Evolutionary conservation across 331 rosid genomes (phyloP), one percentile per base, ranked within the genome.

Genomic region (Malus hybrid): DNA sequence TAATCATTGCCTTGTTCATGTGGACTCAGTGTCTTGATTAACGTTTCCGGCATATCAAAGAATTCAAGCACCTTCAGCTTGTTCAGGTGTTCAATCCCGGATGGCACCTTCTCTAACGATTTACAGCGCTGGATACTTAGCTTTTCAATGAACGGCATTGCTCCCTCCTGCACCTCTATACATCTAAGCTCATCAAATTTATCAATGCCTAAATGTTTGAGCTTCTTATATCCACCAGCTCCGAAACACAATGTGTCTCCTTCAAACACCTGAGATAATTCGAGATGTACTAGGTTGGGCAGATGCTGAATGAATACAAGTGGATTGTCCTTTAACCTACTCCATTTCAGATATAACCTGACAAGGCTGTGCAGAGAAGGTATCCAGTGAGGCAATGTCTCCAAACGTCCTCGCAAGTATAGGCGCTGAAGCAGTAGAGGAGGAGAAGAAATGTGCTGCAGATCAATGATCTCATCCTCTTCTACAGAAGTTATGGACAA

Each of bases 221-320:
- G 74, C 70, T 5, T 73, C 39, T 58, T 39, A 60, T 72, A 79
- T 18, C 78, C 73, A 6, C 16, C 70, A 44, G 63, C 78, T 28
- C 63, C 60, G 10, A 73, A 66, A 60, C 68, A 74, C 70, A 79
- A 68, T 3, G 11, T 50, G 39, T 79, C 78, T 44, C 79, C 79
- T 19, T 42, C 46, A 3, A 42, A 20, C 48, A 79, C 71, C 5
- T 72, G 68, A 11, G 29, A 42, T 13, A 79, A 29, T 28, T 19
- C 44, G 2, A 79, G 82, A 2, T 66, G 28, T 2, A 46, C 69
- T 9, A 73, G 60, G 74, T 74, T 79, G 0, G 83, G 74, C 74
- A 79, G 15, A 24, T 20, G 2, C 46, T 48, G 70, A 11, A 73
- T 75, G 13, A 39, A 46, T 16, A 73, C 42, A 34, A 79, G 66